Evolutionary conservation across 495 filamentous ascomycete species (phyloP).

Genomic region (Penicillium cataractarum): DNA sequence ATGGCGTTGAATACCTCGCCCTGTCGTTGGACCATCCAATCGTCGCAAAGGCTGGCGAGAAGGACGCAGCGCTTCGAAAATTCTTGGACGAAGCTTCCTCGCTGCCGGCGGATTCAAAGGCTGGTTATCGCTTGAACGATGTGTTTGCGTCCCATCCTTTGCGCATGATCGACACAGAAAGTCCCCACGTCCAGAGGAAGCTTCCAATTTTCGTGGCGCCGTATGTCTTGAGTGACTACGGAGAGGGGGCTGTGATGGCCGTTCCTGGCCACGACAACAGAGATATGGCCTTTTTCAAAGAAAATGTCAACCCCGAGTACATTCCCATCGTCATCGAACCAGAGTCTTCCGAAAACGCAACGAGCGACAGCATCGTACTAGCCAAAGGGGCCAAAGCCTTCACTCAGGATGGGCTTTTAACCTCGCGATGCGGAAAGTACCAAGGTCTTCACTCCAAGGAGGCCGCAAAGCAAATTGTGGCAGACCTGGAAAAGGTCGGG

Average conservation of each 20-base stretch:
- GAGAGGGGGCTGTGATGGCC: constrained; percentile 90
- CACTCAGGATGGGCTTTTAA: constrained; percentile 51
- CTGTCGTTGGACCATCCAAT: constrained; percentile 74
- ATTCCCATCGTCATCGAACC: constrained; percentile 53
- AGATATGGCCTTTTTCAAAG: constrained; percentile 78
- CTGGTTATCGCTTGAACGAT: constrained; percentile 66
- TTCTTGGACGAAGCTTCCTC: constrained; percentile 68
- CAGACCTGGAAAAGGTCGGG: constrained; percentile 53
- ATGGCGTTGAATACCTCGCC: constrained; percentile 82
- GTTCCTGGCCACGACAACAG: constrained; percentile 82
- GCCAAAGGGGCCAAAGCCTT: constrained; percentile 42
- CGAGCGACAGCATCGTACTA: constrained; percentile 41
- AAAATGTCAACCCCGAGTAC: constrained; percentile 60
- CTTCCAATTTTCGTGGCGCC: constrained; percentile 80
- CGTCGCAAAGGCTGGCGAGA: constrained; percentile 62
- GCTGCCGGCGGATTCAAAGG: constrained; percentile 71
- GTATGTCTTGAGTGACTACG: constrained; percentile 86
- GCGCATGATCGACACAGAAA: constrained; percentile 53
- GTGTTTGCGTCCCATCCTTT: constrained; percentile 70
- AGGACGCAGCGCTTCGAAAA: constrained; percentile 60
- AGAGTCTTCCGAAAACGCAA: constrained; percentile 40
- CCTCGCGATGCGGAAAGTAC: constrained; percentile 47
- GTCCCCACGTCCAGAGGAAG: constrained; percentile 50
- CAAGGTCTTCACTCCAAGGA: constrained; percentile 61
- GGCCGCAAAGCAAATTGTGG: constrained; percentile 63